Conservation (phyloP, 805 yeast genomes). For the Starmera amethionina region DNA sequence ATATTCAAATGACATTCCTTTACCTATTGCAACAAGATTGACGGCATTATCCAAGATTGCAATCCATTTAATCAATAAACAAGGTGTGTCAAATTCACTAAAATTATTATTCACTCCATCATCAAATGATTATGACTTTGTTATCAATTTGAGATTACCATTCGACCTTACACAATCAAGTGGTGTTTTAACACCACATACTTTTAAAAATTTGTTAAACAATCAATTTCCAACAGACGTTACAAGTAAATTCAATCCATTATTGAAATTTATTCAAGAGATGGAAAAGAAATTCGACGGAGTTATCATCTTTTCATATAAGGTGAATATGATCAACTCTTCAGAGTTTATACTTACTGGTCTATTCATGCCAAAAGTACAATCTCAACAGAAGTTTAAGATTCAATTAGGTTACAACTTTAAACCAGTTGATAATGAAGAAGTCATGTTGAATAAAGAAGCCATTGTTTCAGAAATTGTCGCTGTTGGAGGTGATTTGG, state of each 20-base stretch:
- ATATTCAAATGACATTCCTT: constrained; percentile 59
- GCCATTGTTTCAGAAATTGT: constrained; percentile 68
- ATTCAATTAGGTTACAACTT: constrained; percentile 71
- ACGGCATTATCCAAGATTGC: constrained; percentile 83
- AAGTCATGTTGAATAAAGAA: constrained; percentile 55
- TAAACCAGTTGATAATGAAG: constrained; percentile 45
- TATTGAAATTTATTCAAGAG: constrained; percentile 48
- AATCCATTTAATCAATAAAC: constrained; percentile 36
- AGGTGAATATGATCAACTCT: constrained; percentile 40
- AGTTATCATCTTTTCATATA: constrained; percentile 59
- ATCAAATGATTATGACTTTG: constrained; percentile 74
- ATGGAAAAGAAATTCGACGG: constrained; percentile 56
- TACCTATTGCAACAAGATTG: constrained; percentile 79
- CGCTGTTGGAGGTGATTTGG: constrained; percentile 58
- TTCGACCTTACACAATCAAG: constrained; percentile 29
- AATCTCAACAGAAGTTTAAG: constrained; percentile 57
- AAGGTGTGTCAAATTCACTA: constrained; percentile 35
- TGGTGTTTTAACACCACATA: constrained; percentile 40
- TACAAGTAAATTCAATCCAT: constrained; percentile 47
- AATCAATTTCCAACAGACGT: constrained; percentile 27
- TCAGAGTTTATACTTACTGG: constrained; percentile 68
- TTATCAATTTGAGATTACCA: constrained; percentile 43
- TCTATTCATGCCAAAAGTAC: constrained; percentile 60
- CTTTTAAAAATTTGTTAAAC: constrained; percentile 48
- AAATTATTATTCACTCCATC: constrained; percentile 71